Conservation (phyloP, 2,329 filamentous ascomycete genomes). For the Claviceps sp. region DNA sequence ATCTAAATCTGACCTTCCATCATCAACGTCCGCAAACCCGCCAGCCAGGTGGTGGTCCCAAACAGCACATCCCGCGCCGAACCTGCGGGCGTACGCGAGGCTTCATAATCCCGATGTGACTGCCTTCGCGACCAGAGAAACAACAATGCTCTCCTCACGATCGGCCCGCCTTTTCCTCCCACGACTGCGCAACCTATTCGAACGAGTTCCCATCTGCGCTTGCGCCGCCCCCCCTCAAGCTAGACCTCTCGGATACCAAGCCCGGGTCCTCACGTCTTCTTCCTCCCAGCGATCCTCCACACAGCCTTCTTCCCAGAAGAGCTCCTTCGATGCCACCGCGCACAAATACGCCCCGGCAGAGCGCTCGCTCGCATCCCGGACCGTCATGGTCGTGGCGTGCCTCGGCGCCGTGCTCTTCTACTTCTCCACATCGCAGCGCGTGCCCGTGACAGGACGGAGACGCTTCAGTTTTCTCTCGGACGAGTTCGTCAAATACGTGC, state of each 20-base stretch:
- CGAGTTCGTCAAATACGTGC: slow-evolving; percentile 35
- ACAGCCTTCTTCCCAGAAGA: slow-evolving; percentile 7
- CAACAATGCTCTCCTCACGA: neutral
- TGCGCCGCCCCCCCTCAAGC: neutral
- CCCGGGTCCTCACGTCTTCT: neutral
- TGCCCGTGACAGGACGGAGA: slow-evolving; percentile 57
- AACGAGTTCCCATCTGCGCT: neutral
- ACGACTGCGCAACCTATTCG: neutral
- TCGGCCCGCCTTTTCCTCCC: neutral
- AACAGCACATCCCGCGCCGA: neutral
- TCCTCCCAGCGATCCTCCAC: slow-evolving; percentile 9
- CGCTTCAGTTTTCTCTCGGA: slow-evolving; percentile 58
- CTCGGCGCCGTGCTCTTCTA: slow-evolving; percentile 45
- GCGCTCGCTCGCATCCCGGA: slow-evolving; percentile 18
- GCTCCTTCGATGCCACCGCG: slow-evolving; percentile 14
- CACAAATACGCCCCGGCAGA: slow-evolving; percentile 15
- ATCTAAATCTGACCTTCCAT: no score
- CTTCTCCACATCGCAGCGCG: slow-evolving; percentile 54
- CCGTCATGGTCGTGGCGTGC: slow-evolving; percentile 26
- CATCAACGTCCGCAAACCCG: no score
- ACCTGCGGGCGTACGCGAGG: no score
- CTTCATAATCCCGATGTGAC: neutral
- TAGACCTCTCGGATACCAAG: neutral
- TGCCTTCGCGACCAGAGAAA: neutral
- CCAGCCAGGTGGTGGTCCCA: neutral